Conservation (phyloP, 495 filamentous ascomycete species). For the Podospora bellae-mahoneyi region DNA sequence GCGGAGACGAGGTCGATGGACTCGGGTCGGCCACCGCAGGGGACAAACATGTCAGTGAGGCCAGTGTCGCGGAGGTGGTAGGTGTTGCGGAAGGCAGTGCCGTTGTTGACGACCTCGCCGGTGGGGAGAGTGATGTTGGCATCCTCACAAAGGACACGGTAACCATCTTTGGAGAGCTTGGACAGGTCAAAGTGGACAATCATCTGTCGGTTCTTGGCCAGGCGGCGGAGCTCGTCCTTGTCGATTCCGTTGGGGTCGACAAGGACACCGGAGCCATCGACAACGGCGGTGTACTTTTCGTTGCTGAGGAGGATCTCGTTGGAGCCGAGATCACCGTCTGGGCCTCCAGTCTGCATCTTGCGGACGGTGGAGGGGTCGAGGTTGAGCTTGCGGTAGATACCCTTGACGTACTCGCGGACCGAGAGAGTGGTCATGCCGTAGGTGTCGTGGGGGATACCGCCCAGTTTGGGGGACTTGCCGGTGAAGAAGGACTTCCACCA, state of each 20-base stretch:
- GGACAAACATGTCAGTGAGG: constrained; percentile 85
- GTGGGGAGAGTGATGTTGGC: constrained; percentile 77
- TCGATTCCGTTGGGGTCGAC: constrained; percentile 89
- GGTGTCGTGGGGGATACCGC: constrained; percentile 90
- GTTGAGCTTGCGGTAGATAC: constrained; percentile 93
- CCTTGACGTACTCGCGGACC: constrained; percentile 90
- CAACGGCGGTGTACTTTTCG: constrained; percentile 89
- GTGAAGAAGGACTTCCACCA: constrained; percentile 99
- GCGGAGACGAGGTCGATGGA: constrained; percentile 90
- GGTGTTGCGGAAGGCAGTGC: constrained; percentile 92
- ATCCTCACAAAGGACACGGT: constrained; percentile 90
- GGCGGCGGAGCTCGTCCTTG: constrained; percentile 72
- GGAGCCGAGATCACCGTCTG: constrained; percentile 93
- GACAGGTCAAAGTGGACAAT: constrained; percentile 81
- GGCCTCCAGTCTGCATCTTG: constrained; percentile 97
- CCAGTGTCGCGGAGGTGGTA: constrained; percentile 81
- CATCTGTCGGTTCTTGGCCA: constrained; percentile 86
- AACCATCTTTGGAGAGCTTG: constrained; percentile 84
- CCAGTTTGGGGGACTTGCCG: constrained; percentile 91
- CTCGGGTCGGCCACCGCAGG: constrained; percentile 94
- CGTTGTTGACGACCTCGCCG: constrained; percentile 84
- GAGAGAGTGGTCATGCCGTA: constrained; percentile 99
- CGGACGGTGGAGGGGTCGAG: constrained; percentile 76
- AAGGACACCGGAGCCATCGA: constrained; percentile 92
- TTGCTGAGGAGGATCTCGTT: constrained; percentile 96